phyloP scores from a whole-genome alignment of 139 green algal species.

The Chlorella sp. region DNA sequence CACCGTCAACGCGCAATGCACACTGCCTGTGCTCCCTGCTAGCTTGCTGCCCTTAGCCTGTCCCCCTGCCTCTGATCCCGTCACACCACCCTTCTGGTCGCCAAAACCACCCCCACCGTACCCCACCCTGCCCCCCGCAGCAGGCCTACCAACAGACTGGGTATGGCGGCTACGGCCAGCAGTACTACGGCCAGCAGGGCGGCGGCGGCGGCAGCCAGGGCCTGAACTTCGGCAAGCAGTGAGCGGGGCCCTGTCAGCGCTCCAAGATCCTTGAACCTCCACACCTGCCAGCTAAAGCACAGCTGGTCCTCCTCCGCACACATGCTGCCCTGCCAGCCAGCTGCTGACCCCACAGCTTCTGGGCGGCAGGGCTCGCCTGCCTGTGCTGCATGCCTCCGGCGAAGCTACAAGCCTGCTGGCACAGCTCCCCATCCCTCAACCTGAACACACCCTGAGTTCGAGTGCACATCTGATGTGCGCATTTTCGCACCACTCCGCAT shows the following conservation, averaged over 20 bases:
- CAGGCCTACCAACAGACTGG: not conserved
- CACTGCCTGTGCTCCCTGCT: no score
- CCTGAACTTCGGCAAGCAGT: constrained; percentile 32
- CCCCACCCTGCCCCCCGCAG: not conserved
- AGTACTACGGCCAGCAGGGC: constrained; percentile 16
- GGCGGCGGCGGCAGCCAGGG: constrained; percentile 20
- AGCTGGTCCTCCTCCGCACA: no score
- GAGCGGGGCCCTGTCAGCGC: not conserved
- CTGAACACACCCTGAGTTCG: not conserved
- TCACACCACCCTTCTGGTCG: not conserved
- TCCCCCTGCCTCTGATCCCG: not conserved
- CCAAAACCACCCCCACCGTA: not conserved
- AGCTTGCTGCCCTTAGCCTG: not conserved
- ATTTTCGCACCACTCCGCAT: not conserved
- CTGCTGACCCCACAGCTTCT: no score
- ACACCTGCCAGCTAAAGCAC: no score
- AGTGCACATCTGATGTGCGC: not conserved
- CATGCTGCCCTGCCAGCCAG: no score
- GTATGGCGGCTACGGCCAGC: constrained; percentile 1
- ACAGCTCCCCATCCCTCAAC: not conserved
- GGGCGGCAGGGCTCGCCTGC: no score
- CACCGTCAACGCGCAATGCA: no score
- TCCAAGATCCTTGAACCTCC: no score
- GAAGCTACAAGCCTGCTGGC: no score
- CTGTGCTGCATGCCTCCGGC: no score